phyloP scores from a whole-genome alignment of 1,284 basidiomycete species.

The Coniophora puteana region DNA sequence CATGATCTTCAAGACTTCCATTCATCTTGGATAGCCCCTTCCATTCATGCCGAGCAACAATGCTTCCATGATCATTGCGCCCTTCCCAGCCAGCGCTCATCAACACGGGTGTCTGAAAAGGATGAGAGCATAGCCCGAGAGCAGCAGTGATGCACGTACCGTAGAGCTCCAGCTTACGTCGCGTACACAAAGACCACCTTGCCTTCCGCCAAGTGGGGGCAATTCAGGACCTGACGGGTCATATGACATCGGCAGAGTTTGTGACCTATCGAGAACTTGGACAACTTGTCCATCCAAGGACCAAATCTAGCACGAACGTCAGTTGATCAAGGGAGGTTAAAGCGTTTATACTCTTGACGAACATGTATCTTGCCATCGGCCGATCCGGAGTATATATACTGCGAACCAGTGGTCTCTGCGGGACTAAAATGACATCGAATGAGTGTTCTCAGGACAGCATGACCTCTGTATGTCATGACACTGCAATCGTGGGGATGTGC shows the following conservation, averaged over 20 bases:
- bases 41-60: constrained; percentile 90
- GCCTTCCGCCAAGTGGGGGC: constrained; percentile 18
- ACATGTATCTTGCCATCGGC: constrained; percentile 83
- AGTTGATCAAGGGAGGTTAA: constrained; percentile 2
- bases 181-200: constrained; percentile 63
- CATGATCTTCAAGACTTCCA: constrained; percentile 70
- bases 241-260: constrained; percentile 67
- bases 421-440: constrained; percentile 97
- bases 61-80: constrained; percentile 55
- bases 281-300: constrained; percentile 85
- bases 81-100: constrained; percentile 94
- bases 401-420: constrained; percentile 83
- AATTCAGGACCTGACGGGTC: constrained; percentile 62
- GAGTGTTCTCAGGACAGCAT: constrained; percentile 88
- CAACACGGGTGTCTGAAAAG: constrained; percentile 73
- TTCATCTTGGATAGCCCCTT: constrained; percentile 80
- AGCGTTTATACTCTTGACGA: constrained; percentile 20
- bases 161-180: constrained; percentile 91
- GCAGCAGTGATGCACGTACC: constrained; percentile 30
- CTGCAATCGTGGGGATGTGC: constrained; percentile 86
- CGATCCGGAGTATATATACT: constrained; percentile 93
- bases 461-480: constrained; percentile 95
- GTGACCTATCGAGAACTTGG: constrained; percentile 80
- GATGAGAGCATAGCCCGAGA: constrained; percentile 6
- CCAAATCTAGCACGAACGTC: constrained; percentile 69